Conservation (phyloP, 352 stramenopile genomes). For the Phytophthora syringae region DNA sequence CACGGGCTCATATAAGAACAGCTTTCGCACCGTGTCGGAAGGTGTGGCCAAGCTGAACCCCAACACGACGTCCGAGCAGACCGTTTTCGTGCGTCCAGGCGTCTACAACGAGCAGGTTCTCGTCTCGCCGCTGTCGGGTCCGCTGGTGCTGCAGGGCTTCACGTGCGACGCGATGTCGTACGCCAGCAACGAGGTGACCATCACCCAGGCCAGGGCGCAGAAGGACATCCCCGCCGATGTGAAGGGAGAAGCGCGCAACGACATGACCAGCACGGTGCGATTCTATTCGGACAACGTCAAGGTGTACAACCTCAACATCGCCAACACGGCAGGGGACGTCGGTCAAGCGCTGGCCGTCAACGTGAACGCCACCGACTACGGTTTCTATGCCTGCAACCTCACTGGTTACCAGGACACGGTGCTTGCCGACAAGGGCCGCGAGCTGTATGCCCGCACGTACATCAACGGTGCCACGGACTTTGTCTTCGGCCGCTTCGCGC, state of each 20-base stretch:
- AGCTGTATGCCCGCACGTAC: conserved; percentile 32
- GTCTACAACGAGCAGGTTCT: conserved; percentile 34
- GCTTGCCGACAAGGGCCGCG: conserved; percentile 24
- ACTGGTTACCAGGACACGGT: conserved; percentile 31
- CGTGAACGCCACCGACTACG: conserved; percentile 35
- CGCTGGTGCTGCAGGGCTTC: conserved; percentile 30
- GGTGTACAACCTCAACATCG: conserved; percentile 41
- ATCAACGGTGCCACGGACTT: conserved; percentile 35
- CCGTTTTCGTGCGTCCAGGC: conserved; percentile 27
- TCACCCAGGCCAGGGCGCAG: conserved; percentile 34
- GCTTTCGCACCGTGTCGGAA: conserved; percentile 26
- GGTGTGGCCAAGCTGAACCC: conserved; percentile 19
- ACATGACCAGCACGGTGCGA: conserved; percentile 35
- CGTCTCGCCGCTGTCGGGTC: conserved; percentile 20
- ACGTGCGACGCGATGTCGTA: conserved; percentile 31
- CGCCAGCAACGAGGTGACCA: conserved; percentile 28
- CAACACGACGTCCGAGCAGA: conserved; percentile 29
- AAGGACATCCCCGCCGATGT: conserved; percentile 34
- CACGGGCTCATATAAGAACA: conserved; percentile 31
- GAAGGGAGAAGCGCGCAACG: conserved; percentile 20
- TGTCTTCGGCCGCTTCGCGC: conserved; percentile 27
- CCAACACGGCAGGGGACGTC: too few species aligned
- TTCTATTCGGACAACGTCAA: conserved; percentile 37
- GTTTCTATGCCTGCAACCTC: conserved; percentile 35
- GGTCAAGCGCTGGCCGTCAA: conserved; percentile 32